These are phyloP conservation scores for Bipolaris victoriae DNA, from an alignment of 2,329 filamentous ascomycete species.

Conservation along the genomic window DNA sequence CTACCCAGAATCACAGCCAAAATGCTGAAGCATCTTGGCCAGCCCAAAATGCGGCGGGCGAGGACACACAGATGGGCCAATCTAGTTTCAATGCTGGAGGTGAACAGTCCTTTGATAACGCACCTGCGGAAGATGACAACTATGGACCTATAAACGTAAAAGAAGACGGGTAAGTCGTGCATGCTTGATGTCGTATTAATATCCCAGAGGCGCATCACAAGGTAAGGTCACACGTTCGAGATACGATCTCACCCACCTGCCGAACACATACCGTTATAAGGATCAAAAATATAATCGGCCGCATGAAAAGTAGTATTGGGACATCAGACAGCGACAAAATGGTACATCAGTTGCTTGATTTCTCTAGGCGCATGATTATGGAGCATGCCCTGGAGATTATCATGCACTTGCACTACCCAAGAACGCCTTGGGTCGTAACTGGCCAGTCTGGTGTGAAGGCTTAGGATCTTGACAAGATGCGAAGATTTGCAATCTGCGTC, in stretches of 20 bases:
- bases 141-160: constrained; percentile 72
- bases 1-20: constrained; percentile 20
- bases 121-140: constrained; percentile 49
- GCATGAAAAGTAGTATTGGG: constrained; percentile 5
- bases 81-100: constrained; percentile 39
- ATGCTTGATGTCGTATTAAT: constrained; percentile 11
- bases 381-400: constrained; percentile 3
- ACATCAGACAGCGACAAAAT: constrained; percentile 6
- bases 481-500: constrained; percentile 23
- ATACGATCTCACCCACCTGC: neutral
- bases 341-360: constrained; percentile 5
- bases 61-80: constrained; percentile 42
- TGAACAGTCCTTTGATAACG: constrained; percentile 40
- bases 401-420: constrained; percentile 6
- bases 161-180: constrained; percentile 82
- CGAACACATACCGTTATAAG: constrained; percentile 6
- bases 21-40: constrained; percentile 27
- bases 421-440: constrained; percentile 11
- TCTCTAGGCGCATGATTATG: constrained; percentile 5
- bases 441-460: constrained; percentile 20
- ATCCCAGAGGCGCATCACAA: constrained; percentile 32
- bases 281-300: neutral
- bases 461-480: constrained; percentile 20
- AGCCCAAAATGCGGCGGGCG: constrained; percentile 26
- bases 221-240: constrained; percentile 20